Percentiles rank a stretch among this genome's conserved stretches.
Evolutionary conservation across 306 rosid species (phyloP).

Genomic region (Benincasa hispida): DNA sequence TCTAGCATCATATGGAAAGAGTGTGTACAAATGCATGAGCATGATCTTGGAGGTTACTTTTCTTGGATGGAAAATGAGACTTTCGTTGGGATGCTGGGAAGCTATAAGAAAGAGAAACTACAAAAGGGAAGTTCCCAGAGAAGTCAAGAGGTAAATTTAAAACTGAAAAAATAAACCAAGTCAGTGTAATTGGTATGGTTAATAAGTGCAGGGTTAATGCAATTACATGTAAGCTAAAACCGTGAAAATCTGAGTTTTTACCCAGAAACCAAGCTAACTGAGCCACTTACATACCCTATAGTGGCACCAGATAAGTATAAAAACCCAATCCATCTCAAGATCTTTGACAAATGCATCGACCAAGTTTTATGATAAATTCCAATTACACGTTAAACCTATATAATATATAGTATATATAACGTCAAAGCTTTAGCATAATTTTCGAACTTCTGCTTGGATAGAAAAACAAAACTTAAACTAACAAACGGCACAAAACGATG

Average conservation of each 20-base stretch:
- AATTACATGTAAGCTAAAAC: background rate
- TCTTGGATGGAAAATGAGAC: background rate
- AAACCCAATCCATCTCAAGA: background rate
- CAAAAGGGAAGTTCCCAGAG: background rate
- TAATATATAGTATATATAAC: background rate
- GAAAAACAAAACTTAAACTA: background rate
- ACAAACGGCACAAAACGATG: background rate
- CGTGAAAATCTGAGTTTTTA: background rate
- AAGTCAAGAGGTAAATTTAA: background rate
- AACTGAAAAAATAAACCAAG: background rate
- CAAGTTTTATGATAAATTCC: background rate
- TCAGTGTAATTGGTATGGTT: background rate
- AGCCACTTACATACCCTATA: background rate
- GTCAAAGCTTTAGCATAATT: background rate
- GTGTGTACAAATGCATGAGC: background rate
- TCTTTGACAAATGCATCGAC: background rate
- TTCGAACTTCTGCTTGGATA: background rate
- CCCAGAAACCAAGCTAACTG: background rate
- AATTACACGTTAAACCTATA: background rate
- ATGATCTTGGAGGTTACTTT: background rate
- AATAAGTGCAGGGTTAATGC: background rate
- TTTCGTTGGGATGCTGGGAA: background rate
- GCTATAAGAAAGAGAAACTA: background rate
- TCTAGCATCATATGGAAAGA: background rate
- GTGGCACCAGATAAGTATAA: background rate